Conservation (phyloP, 208 protist species). For the Wallacemonas rigidus region DNA sequence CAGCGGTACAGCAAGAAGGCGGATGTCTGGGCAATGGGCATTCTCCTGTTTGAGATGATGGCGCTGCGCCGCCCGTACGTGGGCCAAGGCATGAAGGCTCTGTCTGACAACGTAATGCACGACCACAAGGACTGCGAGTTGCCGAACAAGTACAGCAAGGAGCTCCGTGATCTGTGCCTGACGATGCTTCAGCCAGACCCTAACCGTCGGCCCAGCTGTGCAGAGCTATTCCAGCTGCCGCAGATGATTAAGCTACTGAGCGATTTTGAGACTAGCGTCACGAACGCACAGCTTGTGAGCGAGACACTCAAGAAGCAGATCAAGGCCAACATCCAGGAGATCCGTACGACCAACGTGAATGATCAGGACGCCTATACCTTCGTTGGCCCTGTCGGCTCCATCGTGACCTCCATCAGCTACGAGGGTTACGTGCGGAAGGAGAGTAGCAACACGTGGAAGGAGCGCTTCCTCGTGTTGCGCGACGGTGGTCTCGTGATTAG, state of each 20-base stretch:
- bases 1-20: slow-evolving; percentile 92
- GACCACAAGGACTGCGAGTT: slow-evolving; percentile 67
- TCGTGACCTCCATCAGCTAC: slow-evolving; percentile 36
- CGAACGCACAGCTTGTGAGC: slow-evolving; percentile 43
- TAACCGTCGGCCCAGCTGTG: slow-evolving; percentile 48
- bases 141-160: slow-evolving; percentile 53
- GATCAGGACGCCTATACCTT: slow-evolving; percentile 35
- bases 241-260: slow-evolving; percentile 58
- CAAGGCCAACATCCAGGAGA: slow-evolving; percentile 50
- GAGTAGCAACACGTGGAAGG: slow-evolving; percentile 56
- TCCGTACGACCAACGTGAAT: slow-evolving; percentile 42
- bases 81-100: slow-evolving; percentile 71
- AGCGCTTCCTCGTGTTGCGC: slow-evolving; percentile 59
- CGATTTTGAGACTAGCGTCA: slow-evolving; percentile 59
- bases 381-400: slow-evolving; percentile 45
- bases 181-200: slow-evolving; percentile 60
- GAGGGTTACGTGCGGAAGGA: slow-evolving; percentile 60
- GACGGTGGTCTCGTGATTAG: slow-evolving; percentile 52
- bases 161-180: slow-evolving; percentile 63
- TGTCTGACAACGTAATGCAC: slow-evolving; percentile 54
- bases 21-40: slow-evolving; percentile 91
- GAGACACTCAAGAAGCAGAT: slow-evolving; percentile 51
- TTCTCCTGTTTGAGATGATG: slow-evolving; percentile 86
- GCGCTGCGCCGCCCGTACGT: slow-evolving; percentile 75
- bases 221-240: slow-evolving; percentile 54